Base-by-base conservation (phyloP, 75 land plant species). In the Picea sitchensis region DNA sequence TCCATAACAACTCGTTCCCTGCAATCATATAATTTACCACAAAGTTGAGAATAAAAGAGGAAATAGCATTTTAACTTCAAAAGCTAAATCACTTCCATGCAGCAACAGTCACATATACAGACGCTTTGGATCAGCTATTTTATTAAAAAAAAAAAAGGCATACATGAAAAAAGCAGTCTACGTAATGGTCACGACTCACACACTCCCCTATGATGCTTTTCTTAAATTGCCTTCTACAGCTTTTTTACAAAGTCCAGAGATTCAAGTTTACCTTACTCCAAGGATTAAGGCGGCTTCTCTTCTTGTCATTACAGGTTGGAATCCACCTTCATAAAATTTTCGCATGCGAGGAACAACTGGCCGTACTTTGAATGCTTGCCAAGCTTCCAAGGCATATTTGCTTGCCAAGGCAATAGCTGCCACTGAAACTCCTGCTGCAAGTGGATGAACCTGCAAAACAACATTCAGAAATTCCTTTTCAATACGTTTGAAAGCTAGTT, bases 201-300 rank as follows among this genome's bases (percentile, higher is more conserved):
- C 36, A 34, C 18, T 71, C 4, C 41, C 41, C 13, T 20, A 9
- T n/a, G 23, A 18, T 41, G 26, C 51, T 71, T 26, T 26, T 44
- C 51, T 38, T 71, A 15, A 34, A 34, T 69, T 15, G 36, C 17
- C 3, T 76, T 26, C 11, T 30, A 51, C 14, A 3, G 26, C 21
- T 20, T 21, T 34, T 62, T 9, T 30, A 78, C 41, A 3, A 41
- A 44, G 6, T 44, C 41, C 36, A 44, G 26, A 18, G 44, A 71
- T 71, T 71, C 20, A 61, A 32, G 23, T 59, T 56, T 87, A 91
- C 89, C 98, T 89, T 73, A 96, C 83, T n/a, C 99, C 99, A 75
- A 96, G 92, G 62, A 94, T 94, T 26, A 92, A 82, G 60, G 99
- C 98, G 26, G 99, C 99, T 84, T 96, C 99, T 79, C 99, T 86